Evolutionary conservation across 2,329 filamentous ascomycete species (phyloP), one percentile per base, ranked within the genome.

Genomic region (Aureobasidium leucospermi): DNA sequence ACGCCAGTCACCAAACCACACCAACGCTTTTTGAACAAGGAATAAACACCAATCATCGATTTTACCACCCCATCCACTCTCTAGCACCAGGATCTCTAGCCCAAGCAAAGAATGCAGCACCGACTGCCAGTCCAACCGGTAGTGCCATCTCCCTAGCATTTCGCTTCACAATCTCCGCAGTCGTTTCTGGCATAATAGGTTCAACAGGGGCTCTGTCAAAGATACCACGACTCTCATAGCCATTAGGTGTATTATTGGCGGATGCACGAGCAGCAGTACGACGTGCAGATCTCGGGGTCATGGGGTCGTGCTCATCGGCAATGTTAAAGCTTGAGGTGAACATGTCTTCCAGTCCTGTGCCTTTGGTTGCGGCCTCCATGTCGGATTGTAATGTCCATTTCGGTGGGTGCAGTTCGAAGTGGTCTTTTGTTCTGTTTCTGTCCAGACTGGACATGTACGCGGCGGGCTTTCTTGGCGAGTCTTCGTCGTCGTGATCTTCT

Each of bases 301-400:
- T 39, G 19, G 42, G 42, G 5, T 58, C 47, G 15, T 48, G 39
- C 28, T 53, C 49, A 36, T 63, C 62, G 28, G 55, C 59, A 15
- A 63, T 49, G 15, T 46, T 58, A 51, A 63, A 62, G 53, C 58
- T 62, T 19, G 41, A 55, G 15, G 45, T 58, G 39, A 63, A 63
- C 52, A 63, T 60, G 36, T 63, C 62, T 49, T 63, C 62, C 9
- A 63, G 49, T 6, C 62, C 62, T 19, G 62, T 63, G 5, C 62
- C 62, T 7, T 42, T 59, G 7, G 42, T 38, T 16, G 56, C 59
- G 15, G 53, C 53, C 19, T 60, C 58, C 38, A 63, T 48, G 28
- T 61, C 59, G 31, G 51, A 48, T 39, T 61, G 48, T 8, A 63
- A 45, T 8, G 45, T 60, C 41, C 62, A 61, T 43, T 45, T 41